A percentile compares a stretch with the other conserved stretches of the same genome.
Evolutionary conservation across 139 green algal genomes (phyloP).

Genomic region (Coelastrella sp.): DNA sequence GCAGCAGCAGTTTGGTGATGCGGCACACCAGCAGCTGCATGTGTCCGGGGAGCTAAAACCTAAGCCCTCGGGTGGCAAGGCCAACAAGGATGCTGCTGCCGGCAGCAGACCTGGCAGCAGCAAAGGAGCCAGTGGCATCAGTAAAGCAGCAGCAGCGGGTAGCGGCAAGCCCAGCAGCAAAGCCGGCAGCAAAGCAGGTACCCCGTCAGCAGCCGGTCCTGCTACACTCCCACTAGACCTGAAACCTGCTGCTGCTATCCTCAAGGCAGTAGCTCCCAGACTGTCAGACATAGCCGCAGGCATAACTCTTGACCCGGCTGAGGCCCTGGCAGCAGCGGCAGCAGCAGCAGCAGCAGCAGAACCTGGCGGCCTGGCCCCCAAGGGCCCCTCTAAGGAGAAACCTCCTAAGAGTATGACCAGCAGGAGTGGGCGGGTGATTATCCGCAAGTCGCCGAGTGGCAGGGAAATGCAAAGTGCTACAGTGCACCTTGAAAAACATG

Average conservation of each 20-base stretch:
- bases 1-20: slow-evolving; percentile 9
- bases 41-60: neutral
- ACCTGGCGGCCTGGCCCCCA: neutral
- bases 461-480: neutral
- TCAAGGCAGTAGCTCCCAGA: neutral
- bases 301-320: neutral
- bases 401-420: neutral
- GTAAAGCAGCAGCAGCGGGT: slow-evolving; percentile 15
- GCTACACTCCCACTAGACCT: neutral
- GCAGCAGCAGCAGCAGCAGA: slow-evolving; percentile 26
- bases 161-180: neutral
- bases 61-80: neutral
- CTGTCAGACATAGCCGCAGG: neutral
- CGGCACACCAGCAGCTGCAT: neutral
- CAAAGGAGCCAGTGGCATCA: neutral
- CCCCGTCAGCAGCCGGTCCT: neutral
- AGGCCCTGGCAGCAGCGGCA: slow-evolving; percentile 14
- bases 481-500: neutral
- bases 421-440: slow-evolving; percentile 11
- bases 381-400: neutral
- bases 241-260: neutral
- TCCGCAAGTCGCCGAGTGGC: neutral
- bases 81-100: neutral
- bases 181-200: neutral
- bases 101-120: slow-evolving; percentile 14